Evolutionary conservation across 1,139 yeast genomes (phyloP).

Genomic region (Sugiyamaella pinicola): DNA sequence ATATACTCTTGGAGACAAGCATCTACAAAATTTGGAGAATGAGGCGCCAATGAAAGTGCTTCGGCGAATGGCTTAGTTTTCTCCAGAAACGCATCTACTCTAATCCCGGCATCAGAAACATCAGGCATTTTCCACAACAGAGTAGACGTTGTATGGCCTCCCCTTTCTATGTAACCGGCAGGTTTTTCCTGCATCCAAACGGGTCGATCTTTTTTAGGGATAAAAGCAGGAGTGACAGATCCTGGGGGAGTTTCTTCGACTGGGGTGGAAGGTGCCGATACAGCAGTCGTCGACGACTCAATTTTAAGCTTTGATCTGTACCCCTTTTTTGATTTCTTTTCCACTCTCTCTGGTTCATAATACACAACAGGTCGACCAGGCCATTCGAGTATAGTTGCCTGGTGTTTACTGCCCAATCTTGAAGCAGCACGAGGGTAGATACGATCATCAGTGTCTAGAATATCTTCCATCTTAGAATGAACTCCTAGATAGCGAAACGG

Average conservation of each 20-base stretch:
- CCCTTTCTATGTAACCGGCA: slow-evolving; percentile 82
- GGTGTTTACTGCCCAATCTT: slow-evolving; percentile 73
- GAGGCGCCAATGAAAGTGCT: slow-evolving; percentile 50
- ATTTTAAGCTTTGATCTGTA: slow-evolving; percentile 7
- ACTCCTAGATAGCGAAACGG: slow-evolving; percentile 78
- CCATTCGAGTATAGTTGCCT: slow-evolving; percentile 71
- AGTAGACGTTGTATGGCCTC: slow-evolving; percentile 70
- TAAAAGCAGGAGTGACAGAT: slow-evolving; percentile 43
- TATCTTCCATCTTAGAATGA: slow-evolving; percentile 76
- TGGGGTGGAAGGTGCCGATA: slow-evolving; percentile 31
- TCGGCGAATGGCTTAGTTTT: slow-evolving; percentile 61
- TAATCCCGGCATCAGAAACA: slow-evolving; percentile 24
- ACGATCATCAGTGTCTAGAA: slow-evolving; percentile 74
- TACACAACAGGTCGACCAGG: slow-evolving; percentile 67
- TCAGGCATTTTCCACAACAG: slow-evolving; percentile 60
- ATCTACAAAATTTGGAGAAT: slow-evolving; percentile 79
- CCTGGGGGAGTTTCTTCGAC: slow-evolving; percentile 42
- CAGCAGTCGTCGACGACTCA: background rate
- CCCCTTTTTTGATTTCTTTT: slow-evolving; percentile 31
- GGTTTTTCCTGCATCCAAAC: slow-evolving; percentile 82
- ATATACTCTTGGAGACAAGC: slow-evolving; percentile 60
- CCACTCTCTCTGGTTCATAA: slow-evolving; percentile 49
- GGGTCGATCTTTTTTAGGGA: slow-evolving; percentile 55
- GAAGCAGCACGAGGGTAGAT: slow-evolving; percentile 85
- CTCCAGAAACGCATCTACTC: slow-evolving; percentile 57